Evolutionary conservation across 2,329 filamentous ascomycete species (phyloP), one percentile per base, ranked within the genome.

Genomic region (Metarhizium brunneum): DNA sequence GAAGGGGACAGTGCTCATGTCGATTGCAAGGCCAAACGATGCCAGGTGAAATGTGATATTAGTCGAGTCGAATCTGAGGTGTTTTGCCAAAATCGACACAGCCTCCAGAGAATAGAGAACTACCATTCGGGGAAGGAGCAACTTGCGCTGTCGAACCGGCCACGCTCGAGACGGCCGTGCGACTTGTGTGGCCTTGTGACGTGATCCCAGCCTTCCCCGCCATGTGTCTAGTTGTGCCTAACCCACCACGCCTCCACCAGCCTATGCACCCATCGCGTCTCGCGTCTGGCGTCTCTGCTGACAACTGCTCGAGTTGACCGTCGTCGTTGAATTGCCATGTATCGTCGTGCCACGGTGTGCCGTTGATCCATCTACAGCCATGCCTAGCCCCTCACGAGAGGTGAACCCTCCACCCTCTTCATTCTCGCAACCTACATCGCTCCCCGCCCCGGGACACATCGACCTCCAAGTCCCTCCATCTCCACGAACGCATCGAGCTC

Each of bases 401-500:
- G 51, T 56, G 35, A 30, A 50, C 13, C 45, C 25, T 20, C 42
- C 55, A 32, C 36, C 53, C 45, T 52, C 51, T 35, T 20, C 43
- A 7, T 14, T 47, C 7, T 36, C 54, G 7, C 50, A 43, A n/a
- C n/a, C 47, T n/a, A 43, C 50, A 25, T 45, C 45, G 11, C 35
- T 52, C 36, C 25, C 54, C 57, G 32, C 52, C 53, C 29, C 52
- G 38, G 36, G 14, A 56, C 67, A 70, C 42, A 70, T 75, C 43
- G 73, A 81, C 59, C 72, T 80, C 54, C 76, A 80, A 63, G 69
- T 78, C 50, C 78, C 83, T 58, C 77, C 82, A 29, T 85, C 84
- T 32, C 84, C 85, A 47, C 80, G 83, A 59, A 83, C 83, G 30
- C 82, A 85, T 66, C 82, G 87, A 64, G 80, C 82, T 50, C 76